Evolutionary conservation across 108 stramenopile species (phyloP), one percentile per base, ranked within the genome.

Genomic region (Nitzschia sp.): DNA sequence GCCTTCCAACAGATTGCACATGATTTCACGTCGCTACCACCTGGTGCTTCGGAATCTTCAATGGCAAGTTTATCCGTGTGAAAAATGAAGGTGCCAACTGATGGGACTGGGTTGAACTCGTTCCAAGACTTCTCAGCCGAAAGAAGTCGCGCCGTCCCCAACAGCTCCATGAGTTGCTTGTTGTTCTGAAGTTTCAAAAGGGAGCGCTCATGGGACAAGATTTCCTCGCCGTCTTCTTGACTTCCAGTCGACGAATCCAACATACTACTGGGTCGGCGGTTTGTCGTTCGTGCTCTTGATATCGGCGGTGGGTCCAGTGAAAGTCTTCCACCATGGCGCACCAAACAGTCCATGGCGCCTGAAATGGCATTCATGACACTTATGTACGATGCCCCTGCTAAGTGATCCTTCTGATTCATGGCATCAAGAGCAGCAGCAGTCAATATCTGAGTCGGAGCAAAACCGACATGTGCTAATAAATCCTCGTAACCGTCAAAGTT

Each of bases 1-100:
- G 63, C 72, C 35, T 75, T 85, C 93, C 93, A 94, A 53, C 93
- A 94, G 32, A 94, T 83, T 9, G 93, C 86, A 59, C 93, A 94
- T 29, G 81, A 82, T 33, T 77, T 82, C 16, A 77, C 78, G 55
- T 88, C 82, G 32, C 78, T 87, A 11, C 92, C 92, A 56, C 92
- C 92, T 19, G 88, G 80, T 29, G 64, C 80, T 28, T 57, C 44
- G 8, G 81, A 86, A 44, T 93, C 83, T 29, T 70, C 46, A 45
- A 82, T 71, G 3, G 56, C 55, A 35, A 61, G 31, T 63, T 66
- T 67, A 38, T 83, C 63, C 48, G 60, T 67, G 35, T 72, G 50
- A 17, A 72, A 72, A 45, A 52, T 29, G 27, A 54, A n/a, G 3
- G 23, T 34, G 21, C 50, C 45, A 11, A 36, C 21, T 31, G 58